Evolutionary conservation across 129 eudicot genomes (phyloP), one percentile per base, ranked within the genome.

Genomic region (Scalesia atractyloides): DNA sequence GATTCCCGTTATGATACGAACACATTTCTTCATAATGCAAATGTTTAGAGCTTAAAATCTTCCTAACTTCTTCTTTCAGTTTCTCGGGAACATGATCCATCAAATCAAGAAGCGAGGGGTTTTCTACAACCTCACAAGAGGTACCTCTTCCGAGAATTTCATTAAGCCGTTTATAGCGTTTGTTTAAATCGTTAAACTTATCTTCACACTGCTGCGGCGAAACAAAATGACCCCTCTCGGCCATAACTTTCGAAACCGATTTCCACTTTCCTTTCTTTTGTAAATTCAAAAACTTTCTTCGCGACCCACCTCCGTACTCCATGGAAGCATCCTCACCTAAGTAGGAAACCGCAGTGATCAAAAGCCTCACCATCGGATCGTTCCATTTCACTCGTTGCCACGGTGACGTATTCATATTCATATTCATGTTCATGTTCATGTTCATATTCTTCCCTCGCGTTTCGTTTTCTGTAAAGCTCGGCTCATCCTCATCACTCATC

Each of bases 331-430:
- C 97, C 73, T 93, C 98, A 11, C 85, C 84, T 11, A 93, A 84
- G 78, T 93, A 93, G 33, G 98, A 93, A 65, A 93, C 92, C 1
- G 98, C 95, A 4, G 97, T 93, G 14, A 93, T 30, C 34, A 30
- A 30, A 30, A 30, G 34, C 34, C 34, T 2, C 11, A 87, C 95
- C 98, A 89, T 93, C 2, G 82, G 76, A 77, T 89, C 96, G 11
- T 85, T 89, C 98, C 98, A 93, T 73, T 93, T 93, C 71, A 93
- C 98, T 2, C 98, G 90, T 5, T 93, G 98, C 98, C 98, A 93
- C 3, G 78, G 85, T 0, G 89, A 73, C 65, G 58, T 2, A 2
- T 30, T 30, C 34, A 30, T 24, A 3, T 24, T 24, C 1, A 24
- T 3, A 24, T 24, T 30, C 34, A 30, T 2, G 4, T 30, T 30